Evolutionary conservation across 176 grass and related monocot species (phyloP).

Genomic region (Leersia perrieri): DNA sequence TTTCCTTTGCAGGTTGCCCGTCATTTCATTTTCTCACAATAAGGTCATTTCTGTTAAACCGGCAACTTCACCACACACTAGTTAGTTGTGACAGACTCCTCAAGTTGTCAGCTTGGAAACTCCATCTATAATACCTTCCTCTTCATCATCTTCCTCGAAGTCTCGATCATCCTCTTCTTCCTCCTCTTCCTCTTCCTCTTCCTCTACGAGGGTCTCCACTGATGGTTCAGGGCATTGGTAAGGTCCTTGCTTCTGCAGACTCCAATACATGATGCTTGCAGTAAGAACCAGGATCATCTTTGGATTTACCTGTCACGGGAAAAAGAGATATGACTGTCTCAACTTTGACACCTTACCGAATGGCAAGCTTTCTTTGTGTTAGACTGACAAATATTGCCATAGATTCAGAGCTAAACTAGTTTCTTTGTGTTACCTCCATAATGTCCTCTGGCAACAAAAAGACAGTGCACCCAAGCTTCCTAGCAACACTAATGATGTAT

Average conservation of each 20-base stretch:
- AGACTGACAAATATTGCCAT: neutral
- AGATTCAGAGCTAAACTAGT: neutral
- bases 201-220: slow-evolving; percentile 27
- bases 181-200: slow-evolving; percentile 18
- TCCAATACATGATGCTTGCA: slow-evolving; percentile 94
- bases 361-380: too few relatives aligned
- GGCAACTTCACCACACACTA: neutral
- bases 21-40: neutral
- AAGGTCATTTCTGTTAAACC: neutral
- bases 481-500: slow-evolving; percentile 93
- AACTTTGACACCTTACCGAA: too few relatives aligned
- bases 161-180: neutral
- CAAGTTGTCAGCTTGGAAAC: slow-evolving; percentile 29
- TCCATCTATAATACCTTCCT: slow-evolving; percentile 37
- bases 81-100: slow-evolving; percentile 5
- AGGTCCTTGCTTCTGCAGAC: slow-evolving; percentile 61
- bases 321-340: neutral
- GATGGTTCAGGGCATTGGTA: slow-evolving; percentile 34
- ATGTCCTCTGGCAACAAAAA: slow-evolving; percentile 97
- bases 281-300: slow-evolving; percentile 91
- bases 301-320: slow-evolving; percentile 60
- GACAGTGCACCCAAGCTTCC: slow-evolving; percentile 89
- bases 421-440: slow-evolving; percentile 72
- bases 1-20: slow-evolving; percentile 13
- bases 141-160: slow-evolving; percentile 15